Conservation (phyloP, 2,329 filamentous ascomycete genomes). For the Shiraia sp. region DNA sequence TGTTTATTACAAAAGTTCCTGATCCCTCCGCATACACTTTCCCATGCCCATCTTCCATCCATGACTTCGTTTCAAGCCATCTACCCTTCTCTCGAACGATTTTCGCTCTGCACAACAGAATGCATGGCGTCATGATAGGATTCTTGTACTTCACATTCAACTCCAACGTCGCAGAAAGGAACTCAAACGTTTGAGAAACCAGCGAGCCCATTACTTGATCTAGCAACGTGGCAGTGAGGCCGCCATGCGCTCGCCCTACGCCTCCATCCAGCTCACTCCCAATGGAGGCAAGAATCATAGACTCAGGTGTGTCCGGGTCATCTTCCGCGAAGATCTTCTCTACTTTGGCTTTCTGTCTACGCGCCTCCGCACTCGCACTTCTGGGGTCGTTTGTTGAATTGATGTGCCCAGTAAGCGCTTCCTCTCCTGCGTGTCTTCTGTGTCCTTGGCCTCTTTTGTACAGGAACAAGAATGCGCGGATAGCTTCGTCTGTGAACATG, state of each 20-base stretch:
- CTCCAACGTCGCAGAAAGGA: slow-evolving; percentile 22
- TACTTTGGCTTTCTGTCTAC: slow-evolving; percentile 9
- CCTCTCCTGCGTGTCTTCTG: slow-evolving; percentile 4
- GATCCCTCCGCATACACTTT: slow-evolving; percentile 26
- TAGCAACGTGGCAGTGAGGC: slow-evolving; percentile 26
- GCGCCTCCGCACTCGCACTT: neutral
- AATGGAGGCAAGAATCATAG: slow-evolving; percentile 23
- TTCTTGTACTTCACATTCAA: slow-evolving; percentile 30
- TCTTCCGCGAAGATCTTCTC: slow-evolving; percentile 14
- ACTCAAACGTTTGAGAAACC: slow-evolving; percentile 16
- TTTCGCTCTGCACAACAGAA: slow-evolving; percentile 23
- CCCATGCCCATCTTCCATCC: slow-evolving; percentile 29
- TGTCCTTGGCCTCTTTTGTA: slow-evolving; percentile 18
- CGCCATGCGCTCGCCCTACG: slow-evolving; percentile 26
- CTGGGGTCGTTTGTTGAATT: neutral
- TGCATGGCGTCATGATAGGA: slow-evolving; percentile 23
- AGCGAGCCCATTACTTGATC: slow-evolving; percentile 33
- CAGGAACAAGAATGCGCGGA: slow-evolving; percentile 29
- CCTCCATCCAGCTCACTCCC: slow-evolving; percentile 27
- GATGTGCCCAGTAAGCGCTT: slow-evolving; percentile 10
- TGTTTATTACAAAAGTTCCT: slow-evolving; percentile 24
- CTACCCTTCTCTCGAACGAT: slow-evolving; percentile 25
- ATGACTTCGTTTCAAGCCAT: slow-evolving; percentile 24
- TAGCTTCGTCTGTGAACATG: slow-evolving; percentile 25
- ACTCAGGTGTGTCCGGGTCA: slow-evolving; percentile 21